These are phyloP conservation scores for Alternaria metachromatica DNA, from an alignment of 2,329 filamentous ascomycete genomes.

Conservation along the genomic window DNA sequence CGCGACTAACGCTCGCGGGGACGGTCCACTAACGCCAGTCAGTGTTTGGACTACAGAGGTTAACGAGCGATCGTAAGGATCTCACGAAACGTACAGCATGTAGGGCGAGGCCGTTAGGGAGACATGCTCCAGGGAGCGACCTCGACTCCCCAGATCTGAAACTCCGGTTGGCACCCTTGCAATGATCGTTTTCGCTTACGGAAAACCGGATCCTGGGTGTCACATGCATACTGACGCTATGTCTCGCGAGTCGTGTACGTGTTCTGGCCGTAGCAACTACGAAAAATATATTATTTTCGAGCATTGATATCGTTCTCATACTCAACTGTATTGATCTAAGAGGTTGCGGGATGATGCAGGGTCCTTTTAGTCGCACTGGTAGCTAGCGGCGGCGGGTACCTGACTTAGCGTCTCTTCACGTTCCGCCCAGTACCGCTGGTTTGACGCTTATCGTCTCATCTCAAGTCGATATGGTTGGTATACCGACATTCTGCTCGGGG, in stretches of 20 bases:
- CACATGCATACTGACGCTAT: constrained; percentile 23
- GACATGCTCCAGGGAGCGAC: neutral
- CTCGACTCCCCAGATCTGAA: constrained; percentile 6
- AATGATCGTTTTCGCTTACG: constrained; percentile 21
- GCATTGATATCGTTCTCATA: neutral
- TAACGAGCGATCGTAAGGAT: neutral
- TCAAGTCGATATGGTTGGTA: neutral
- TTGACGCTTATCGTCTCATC: neutral
- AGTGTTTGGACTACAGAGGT: neutral
- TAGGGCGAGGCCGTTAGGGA: neutral
- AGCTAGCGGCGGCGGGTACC: neutral
- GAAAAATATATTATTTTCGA: neutral
- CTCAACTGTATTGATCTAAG: neutral
- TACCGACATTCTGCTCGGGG: neutral
- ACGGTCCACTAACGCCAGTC: neutral
- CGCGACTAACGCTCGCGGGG: neutral
- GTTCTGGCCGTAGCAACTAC: neutral
- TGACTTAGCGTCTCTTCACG: neutral
- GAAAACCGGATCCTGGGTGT: constrained; percentile 7
- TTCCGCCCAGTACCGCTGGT: neutral
- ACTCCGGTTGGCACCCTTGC: constrained; percentile 13
- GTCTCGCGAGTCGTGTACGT: neutral
- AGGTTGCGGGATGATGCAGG: neutral
- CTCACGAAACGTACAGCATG: neutral
- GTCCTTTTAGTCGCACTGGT: neutral